Percentiles rank a stretch among this genome's conserved stretches.
Conservation (phyloP, 352 stramenopile genomes). For the Pythium dissotocum region DNA sequence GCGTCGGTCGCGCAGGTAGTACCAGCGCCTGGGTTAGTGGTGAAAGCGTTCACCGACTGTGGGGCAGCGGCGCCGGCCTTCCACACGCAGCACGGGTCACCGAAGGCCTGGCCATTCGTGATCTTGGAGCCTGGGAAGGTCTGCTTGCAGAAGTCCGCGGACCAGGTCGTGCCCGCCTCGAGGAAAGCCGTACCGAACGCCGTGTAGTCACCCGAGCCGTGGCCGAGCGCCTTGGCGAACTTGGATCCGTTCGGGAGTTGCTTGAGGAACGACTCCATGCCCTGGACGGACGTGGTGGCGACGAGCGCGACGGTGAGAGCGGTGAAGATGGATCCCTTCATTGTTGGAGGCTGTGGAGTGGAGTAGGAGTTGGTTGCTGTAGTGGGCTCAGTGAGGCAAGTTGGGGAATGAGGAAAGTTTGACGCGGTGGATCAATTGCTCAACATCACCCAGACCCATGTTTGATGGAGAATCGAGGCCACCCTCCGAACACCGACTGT, state of each 20-base stretch:
- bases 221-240: slow-evolving; percentile 19
- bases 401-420: slow-evolving; percentile 12
- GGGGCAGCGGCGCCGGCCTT: slow-evolving; percentile 21
- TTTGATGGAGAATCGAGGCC: no score
- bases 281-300: slow-evolving; percentile 74
- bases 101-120: slow-evolving; percentile 60
- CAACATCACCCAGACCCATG: no score
- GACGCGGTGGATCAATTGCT: background rate
- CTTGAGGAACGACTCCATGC: slow-evolving; percentile 33
- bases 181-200: slow-evolving; percentile 35
- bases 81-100: slow-evolving; percentile 56
- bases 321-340: slow-evolving; percentile 22
- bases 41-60: slow-evolving; percentile 19
- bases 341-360: background rate
- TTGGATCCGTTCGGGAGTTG: slow-evolving; percentile 26
- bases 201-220: slow-evolving; percentile 13
- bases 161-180: slow-evolving; percentile 34
- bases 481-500: no score
- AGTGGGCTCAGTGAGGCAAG: slow-evolving; percentile 1
- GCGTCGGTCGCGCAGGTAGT: slow-evolving; percentile 13
- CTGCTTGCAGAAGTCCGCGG: slow-evolving; percentile 32
- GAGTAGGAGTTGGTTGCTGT: slow-evolving; percentile 1
- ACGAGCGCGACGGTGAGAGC: slow-evolving; percentile 53
- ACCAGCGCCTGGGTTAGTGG: slow-evolving; percentile 16
- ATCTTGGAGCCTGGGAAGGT: slow-evolving; percentile 38